Conservation (phyloP, 192 early-diverging fungal species). For the Umbelopsis sp. region DNA sequence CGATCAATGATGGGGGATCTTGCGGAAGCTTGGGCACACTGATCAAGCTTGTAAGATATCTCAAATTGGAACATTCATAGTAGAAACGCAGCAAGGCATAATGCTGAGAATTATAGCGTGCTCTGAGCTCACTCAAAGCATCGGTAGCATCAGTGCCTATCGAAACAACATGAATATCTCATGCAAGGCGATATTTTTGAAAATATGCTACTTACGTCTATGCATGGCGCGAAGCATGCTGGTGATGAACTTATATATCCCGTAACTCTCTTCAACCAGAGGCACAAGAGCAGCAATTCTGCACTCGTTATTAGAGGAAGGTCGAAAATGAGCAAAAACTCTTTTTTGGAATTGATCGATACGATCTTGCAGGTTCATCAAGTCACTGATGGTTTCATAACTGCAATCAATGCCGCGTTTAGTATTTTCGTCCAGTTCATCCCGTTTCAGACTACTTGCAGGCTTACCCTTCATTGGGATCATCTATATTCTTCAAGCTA, state of each 20-base stretch:
- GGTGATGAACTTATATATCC: conserved; percentile 94
- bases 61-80: conserved; percentile 84
- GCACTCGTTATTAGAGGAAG: conserved; percentile 89
- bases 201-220: conserved; percentile 55
- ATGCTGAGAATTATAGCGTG: conserved; percentile 85
- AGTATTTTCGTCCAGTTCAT: background rate
- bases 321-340: conserved; percentile 83
- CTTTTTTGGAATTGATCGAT: conserved; percentile 91
- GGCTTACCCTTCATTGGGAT: conserved; percentile 93
- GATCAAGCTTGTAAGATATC: conserved; percentile 94
- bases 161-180: background rate
- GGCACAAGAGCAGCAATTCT: conserved; percentile 94
- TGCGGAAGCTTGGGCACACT: conserved; percentile 82
- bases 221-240: conserved; percentile 98
- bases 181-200: background rate
- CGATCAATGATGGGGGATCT: conserved; percentile 85
- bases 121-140: conserved; percentile 84
- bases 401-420: conserved; percentile 38
- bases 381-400: conserved; percentile 95
- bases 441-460: background rate
- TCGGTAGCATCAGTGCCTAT: conserved; percentile 74
- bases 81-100: conserved; percentile 90
- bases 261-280: conserved; percentile 92
- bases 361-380: conserved; percentile 89
- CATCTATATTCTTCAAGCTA: conserved; percentile 89